Evolutionary conservation across 495 filamentous ascomycete species (phyloP).

Genomic region (Usnea hakonensis): DNA sequence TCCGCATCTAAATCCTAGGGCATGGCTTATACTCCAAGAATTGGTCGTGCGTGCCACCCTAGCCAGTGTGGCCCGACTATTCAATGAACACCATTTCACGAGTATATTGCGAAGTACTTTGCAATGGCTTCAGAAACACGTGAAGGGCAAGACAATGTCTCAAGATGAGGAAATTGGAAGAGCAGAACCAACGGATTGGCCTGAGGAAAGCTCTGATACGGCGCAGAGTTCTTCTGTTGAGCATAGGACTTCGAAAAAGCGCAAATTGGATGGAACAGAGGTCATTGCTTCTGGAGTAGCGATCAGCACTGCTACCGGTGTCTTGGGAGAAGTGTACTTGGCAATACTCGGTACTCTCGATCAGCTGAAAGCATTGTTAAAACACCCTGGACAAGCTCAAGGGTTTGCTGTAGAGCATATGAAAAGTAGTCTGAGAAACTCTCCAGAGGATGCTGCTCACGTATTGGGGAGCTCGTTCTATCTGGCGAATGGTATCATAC

Average conservation of each 20-base stretch:
- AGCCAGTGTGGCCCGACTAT: slow-evolving; percentile 39
- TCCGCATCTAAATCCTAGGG: slow-evolving; percentile 34
- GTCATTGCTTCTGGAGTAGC: slow-evolving; percentile 5
- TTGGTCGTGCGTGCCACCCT: slow-evolving; percentile 40
- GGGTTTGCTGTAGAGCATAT: slow-evolving; percentile 46
- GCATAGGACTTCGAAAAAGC: slow-evolving; percentile 31
- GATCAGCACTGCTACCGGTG: background rate
- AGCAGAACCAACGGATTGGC: background rate
- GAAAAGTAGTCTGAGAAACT: slow-evolving; percentile 41
- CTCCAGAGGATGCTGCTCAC: slow-evolving; percentile 40
- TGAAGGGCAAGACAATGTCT: background rate
- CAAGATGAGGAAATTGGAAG: background rate
- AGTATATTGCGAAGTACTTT: slow-evolving; percentile 39
- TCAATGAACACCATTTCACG: slow-evolving; percentile 46
- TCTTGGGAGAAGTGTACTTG: background rate
- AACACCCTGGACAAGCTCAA: slow-evolving; percentile 15
- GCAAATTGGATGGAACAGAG: slow-evolving; percentile 33
- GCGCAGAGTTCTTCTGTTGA: slow-evolving; percentile 17
- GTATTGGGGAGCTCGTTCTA: slow-evolving; percentile 33
- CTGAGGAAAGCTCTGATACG: slow-evolving; percentile 8
- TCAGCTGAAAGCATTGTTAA: slow-evolving; percentile 7
- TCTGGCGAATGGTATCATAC: slow-evolving; percentile 8
- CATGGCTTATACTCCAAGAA: slow-evolving; percentile 44
- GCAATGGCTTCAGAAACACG: slow-evolving; percentile 22
- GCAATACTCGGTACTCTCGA: slow-evolving; percentile 12